Evolutionary conservation across 768 basidiomycete genomes (phyloP), one percentile per base, ranked within the genome.

Genomic region (Suillus americanus): DNA sequence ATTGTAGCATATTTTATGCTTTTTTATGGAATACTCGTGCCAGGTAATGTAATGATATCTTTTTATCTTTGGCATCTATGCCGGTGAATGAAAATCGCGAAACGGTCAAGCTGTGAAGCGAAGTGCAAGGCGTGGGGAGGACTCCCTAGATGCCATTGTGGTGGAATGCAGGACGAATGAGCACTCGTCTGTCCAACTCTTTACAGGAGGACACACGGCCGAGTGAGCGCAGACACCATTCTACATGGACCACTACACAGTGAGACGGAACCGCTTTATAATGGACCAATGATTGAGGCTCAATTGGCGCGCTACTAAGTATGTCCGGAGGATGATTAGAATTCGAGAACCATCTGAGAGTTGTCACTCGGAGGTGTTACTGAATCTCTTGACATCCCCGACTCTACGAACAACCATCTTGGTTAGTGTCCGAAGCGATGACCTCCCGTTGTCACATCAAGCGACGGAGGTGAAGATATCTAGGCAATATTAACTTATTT

Each of bases 1-100:
- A 59, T 23, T 57, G 56, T 57, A 57, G 38, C 56, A 57, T 40
- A 41, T 59, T 41, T 59, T 59, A 59, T 59, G 40, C 57, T 41
- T 59, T 59, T 59, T 59, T 59, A 59, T 59, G 57, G 41, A 20
- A 40, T 37, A 40, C 38, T 18, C 16, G 37, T 40, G 38, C 57
- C 28, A 28, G 57, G 57, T 59, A 59, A 59, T 59, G 57, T 59
- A 41, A 59, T 43, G 25, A 59, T 20, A 41, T 59, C 56, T 38
- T 57, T 25, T 25, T 28, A 30, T 28, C 38, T 59, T 59, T 25
- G 40, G 3, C 16, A 28, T 41, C 12, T 57, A 28, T 13, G 57
- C 18, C 18, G 3, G 40, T 41, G 28, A 59, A 59, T 30, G 8
- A 14, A 14, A 25, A 13, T 46, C 10, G n/a, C 5, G n/a, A 46